Evolutionary conservation across 805 yeast genomes (phyloP), one percentile per base, ranked within the genome.

Genomic region (Candida palmyrensis): DNA sequence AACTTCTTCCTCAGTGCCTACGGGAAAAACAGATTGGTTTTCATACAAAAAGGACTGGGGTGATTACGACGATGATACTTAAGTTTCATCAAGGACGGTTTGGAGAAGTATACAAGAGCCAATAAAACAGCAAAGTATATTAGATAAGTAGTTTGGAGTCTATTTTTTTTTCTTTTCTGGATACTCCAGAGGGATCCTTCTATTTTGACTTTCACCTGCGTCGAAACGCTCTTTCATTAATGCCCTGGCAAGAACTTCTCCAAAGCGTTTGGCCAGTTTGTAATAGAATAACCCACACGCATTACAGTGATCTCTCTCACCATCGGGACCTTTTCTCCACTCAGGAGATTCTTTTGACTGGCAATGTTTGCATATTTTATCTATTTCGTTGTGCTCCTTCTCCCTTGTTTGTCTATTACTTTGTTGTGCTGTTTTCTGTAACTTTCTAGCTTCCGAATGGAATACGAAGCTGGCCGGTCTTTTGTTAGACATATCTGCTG

Each of bases 301-400:
- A 52, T 84, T 85, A 57, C 94, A 84, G 32, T 84, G 57, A 1
- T 88, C 80, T 25, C 87, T 62, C 10, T 77, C 75, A 2, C 92
- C 94, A 34, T 73, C 72, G 2, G 95, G 92, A 0, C 92, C 92
- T 29, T 81, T 69, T 35, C 94, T 61, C 94, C 95, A 84, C 53
- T 84, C 92, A 0, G 92, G 92, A 0, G 94, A 82, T 29, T 73
- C 75, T 6, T 50, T 56, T 4, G 70, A 63, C n/a, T 66, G 68
- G 46, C 84, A 78, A 38, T 72, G 68, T 26, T 18, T 28, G 36
- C 47, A 41, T 13, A 6, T 13, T 10, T 29, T 19, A 16, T 13
- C 18, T 6, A 9, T 15, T 12, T 27, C 11, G 29, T n/a, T n/a
- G n/a, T n/a, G n/a, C n/a, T n/a, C 11, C 11, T 21, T 21, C 11